Conservation (phyloP, 2,329 filamentous ascomycete genomes). For the Exserohilum rostratum region DNA sequence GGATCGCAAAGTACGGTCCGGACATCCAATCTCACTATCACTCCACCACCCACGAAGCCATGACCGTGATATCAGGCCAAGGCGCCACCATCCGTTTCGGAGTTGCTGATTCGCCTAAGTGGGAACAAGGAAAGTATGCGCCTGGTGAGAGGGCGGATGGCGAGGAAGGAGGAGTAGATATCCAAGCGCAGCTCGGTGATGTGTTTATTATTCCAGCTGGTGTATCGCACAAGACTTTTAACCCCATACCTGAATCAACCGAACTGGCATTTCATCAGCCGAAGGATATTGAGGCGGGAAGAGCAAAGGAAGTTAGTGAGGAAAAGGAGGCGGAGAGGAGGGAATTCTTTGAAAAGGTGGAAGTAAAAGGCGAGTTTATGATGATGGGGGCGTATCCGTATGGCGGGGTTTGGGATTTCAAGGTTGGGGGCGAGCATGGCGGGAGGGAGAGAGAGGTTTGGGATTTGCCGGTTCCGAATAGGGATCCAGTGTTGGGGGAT, state of each 20-base stretch:
- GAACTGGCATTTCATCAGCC: conserved; percentile 54
- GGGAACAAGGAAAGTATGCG: conserved; percentile 27
- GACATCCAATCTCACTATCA: conserved; percentile 65
- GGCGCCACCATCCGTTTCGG: conserved; percentile 62
- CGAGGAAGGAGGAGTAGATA: conserved; percentile 58
- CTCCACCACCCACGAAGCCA: conserved; percentile 60
- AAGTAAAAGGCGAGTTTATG: conserved; percentile 54
- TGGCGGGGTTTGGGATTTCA: conserved; percentile 59
- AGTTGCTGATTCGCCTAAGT: conserved; percentile 53
- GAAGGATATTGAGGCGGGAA: conserved; percentile 39
- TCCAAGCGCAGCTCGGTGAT: conserved; percentile 59
- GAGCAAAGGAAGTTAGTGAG: conserved; percentile 10
- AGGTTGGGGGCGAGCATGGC: conserved; percentile 52
- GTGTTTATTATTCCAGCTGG: conserved; percentile 66
- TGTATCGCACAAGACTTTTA: conserved; percentile 61
- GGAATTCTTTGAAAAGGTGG: conserved; percentile 45
- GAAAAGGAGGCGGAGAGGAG: conserved; percentile 43
- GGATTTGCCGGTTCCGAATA: conserved; percentile 53
- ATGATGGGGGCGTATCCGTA: conserved; percentile 65
- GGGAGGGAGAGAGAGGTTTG: conserved; percentile 54
- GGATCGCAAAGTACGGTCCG: conserved; percentile 63
- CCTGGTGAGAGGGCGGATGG: conserved; percentile 49
- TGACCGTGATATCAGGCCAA: conserved; percentile 61
- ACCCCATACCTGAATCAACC: conserved; percentile 46
- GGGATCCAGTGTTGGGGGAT: conserved; percentile 57